phyloP scores from a whole-genome alignment of 805 yeast genomes.

The Dipodascus geniculatus region DNA sequence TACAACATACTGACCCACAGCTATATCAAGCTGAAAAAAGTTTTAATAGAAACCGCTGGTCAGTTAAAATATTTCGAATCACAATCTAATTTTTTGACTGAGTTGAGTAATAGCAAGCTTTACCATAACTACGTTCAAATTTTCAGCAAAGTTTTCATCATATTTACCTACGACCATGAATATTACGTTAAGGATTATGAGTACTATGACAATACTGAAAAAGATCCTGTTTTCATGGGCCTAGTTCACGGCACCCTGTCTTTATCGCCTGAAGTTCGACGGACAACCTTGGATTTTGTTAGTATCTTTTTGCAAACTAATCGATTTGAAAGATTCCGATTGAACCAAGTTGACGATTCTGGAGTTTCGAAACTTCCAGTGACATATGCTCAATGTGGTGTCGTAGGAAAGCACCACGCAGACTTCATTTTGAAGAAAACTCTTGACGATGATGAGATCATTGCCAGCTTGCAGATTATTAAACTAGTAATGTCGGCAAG shows the following conservation, averaged over 20 bases:
- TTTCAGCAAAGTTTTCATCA: background rate
- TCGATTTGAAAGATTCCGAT: background rate
- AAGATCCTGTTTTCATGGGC: background rate
- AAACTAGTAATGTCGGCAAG: conserved; percentile 31
- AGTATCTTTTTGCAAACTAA: background rate
- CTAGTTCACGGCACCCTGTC: background rate
- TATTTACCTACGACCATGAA: background rate
- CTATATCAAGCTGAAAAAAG: background rate
- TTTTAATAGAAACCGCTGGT: background rate
- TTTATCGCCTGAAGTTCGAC: background rate
- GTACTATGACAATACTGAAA: background rate
- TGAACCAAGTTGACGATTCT: background rate
- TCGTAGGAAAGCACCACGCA: conserved; percentile 16
- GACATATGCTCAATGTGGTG: background rate
- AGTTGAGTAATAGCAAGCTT: background rate
- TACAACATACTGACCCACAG: background rate
- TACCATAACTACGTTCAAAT: background rate
- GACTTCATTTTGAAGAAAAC: conserved; percentile 13
- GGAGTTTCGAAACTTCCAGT: background rate
- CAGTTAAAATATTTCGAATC: background rate
- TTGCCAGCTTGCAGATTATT: conserved; percentile 28
- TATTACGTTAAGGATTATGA: background rate
- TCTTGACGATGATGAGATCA: conserved; percentile 8
- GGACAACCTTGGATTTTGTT: background rate
- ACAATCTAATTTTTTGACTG: background rate